Evolutionary conservation across 2,329 filamentous ascomycete species (phyloP).

Genomic region (Pochonia chlamydosporia): DNA sequence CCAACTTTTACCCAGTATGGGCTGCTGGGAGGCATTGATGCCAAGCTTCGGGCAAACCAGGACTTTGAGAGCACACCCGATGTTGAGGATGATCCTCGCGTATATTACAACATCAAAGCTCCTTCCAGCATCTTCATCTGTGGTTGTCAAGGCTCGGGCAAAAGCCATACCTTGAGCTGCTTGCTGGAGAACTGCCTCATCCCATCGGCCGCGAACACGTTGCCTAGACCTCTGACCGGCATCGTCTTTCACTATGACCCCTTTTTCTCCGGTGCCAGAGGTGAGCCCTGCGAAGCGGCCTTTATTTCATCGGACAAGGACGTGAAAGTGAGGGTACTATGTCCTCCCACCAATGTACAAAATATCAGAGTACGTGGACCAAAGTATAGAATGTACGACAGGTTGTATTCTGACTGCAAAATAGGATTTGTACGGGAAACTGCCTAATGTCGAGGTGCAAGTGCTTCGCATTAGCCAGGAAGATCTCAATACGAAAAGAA

Average conservation of each 20-base stretch:
- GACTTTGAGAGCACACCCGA: no score
- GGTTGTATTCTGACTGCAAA: neutral
- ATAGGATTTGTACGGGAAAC: conserved; percentile 32
- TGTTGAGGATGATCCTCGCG: conserved; percentile 17
- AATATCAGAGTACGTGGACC: conserved; percentile 25
- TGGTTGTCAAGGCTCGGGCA: conserved; percentile 58
- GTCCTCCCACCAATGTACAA: conserved; percentile 45
- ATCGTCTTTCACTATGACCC: conserved; percentile 62
- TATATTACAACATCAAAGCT: conserved; percentile 40
- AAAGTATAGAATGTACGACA: neutral
- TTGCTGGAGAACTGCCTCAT: conserved; percentile 53
- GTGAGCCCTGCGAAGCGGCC: conserved; percentile 54
- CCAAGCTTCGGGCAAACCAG: neutral
- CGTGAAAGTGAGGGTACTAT: conserved; percentile 47
- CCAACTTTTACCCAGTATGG: conserved; percentile 13
- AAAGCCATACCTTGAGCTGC: conserved; percentile 55
- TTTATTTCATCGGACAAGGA: conserved; percentile 39
- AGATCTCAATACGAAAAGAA: conserved; percentile 50
- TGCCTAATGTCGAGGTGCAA: conserved; percentile 41
- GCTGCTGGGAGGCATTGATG: conserved; percentile 11
- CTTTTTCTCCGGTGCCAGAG: conserved; percentile 41
- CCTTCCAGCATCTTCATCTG: conserved; percentile 60
- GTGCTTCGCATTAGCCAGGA: conserved; percentile 44
- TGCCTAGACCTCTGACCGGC: conserved; percentile 49
- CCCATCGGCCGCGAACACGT: conserved; percentile 32